Conservation (phyloP, 2,329 filamentous ascomycete genomes). For the Venturia asperata region DNA sequence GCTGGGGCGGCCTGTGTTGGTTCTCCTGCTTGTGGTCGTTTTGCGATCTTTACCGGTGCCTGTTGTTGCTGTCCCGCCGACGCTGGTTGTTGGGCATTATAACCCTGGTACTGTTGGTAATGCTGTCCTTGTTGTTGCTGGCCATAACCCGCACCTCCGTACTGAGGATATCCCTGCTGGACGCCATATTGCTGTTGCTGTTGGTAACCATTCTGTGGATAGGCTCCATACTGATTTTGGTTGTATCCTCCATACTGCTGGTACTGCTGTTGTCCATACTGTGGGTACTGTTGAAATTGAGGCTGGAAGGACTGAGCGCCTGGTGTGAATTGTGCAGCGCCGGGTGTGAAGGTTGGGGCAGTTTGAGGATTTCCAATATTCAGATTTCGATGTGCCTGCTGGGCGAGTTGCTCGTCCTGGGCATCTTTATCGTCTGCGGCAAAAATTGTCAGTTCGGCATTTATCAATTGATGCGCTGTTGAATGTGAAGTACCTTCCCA, state of each 20-base stretch:
- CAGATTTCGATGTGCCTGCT: constrained; percentile 34
- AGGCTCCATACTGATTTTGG: constrained; percentile 25
- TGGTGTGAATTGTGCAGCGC: constrained; percentile 29
- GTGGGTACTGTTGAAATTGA: constrained; percentile 27
- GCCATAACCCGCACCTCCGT: constrained; percentile 33
- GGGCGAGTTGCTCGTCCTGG: constrained; percentile 33
- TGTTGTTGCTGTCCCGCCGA: constrained; percentile 42
- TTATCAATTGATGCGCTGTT: background rate
- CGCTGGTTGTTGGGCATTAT: constrained; percentile 24
- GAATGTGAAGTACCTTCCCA: constrained; percentile 19
- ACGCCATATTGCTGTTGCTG: constrained; percentile 30
- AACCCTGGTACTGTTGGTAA: constrained; percentile 20
- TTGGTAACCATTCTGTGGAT: constrained; percentile 36
- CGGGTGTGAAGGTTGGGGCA: constrained; percentile 28
- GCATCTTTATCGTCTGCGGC: constrained; percentile 26
- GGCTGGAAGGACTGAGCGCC: constrained; percentile 32
- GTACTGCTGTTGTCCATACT: constrained; percentile 23
- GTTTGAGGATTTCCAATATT: constrained; percentile 27
- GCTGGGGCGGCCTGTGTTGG: constrained; percentile 42
- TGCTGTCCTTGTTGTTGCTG: constrained; percentile 27
- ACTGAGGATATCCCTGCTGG: constrained; percentile 36
- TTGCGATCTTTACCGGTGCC: constrained; percentile 21
- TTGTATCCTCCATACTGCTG: constrained; percentile 22
- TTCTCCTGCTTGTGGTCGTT: constrained; percentile 16
- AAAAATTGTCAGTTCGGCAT: constrained; percentile 1